phyloP scores from a whole-genome alignment of 2,329 filamentous ascomycete species.

The Pseudocercospora vitis region DNA sequence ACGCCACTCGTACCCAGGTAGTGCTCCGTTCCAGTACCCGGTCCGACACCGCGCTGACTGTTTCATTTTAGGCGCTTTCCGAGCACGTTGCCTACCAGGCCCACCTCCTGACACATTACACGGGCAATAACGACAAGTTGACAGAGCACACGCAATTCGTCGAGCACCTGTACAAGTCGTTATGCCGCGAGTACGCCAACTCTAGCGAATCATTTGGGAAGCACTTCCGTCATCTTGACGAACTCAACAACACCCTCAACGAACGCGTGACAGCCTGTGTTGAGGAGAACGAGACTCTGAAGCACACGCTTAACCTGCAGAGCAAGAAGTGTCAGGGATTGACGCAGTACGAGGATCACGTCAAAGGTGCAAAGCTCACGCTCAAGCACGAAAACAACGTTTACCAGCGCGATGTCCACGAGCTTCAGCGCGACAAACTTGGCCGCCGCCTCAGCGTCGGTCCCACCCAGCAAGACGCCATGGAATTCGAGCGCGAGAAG shows the following conservation, averaged over 20 bases:
- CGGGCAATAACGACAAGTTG: too few species aligned
- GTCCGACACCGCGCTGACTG: background rate
- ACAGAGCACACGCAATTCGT: background rate
- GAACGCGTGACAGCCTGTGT: background rate
- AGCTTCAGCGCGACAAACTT: background rate
- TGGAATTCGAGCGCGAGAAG: background rate
- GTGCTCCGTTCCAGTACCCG: background rate
- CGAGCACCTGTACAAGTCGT: background rate
- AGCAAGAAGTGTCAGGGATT: slow-evolving; percentile 2
- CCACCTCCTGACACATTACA: slow-evolving; percentile 4
- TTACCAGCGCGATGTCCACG: background rate
- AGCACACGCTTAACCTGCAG: slow-evolving; percentile 2
- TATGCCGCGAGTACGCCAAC: slow-evolving; percentile 3
- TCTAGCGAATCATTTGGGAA: background rate
- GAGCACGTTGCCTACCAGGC: slow-evolving; percentile 15
- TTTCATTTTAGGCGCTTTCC: background rate
- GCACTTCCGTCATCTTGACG: background rate
- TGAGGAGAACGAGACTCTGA: background rate
- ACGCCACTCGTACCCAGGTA: background rate
- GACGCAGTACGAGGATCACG: background rate
- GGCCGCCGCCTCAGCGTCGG: background rate
- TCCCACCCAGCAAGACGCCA: slow-evolving; percentile 5
- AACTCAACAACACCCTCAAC: background rate
- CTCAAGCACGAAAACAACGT: slow-evolving; percentile 9
- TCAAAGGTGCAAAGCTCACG: slow-evolving; percentile 5